These are phyloP conservation scores for Rhizophagus sp. DNA, from an alignment of 192 early-diverging fungal species.

Conservation along the genomic window DNA sequence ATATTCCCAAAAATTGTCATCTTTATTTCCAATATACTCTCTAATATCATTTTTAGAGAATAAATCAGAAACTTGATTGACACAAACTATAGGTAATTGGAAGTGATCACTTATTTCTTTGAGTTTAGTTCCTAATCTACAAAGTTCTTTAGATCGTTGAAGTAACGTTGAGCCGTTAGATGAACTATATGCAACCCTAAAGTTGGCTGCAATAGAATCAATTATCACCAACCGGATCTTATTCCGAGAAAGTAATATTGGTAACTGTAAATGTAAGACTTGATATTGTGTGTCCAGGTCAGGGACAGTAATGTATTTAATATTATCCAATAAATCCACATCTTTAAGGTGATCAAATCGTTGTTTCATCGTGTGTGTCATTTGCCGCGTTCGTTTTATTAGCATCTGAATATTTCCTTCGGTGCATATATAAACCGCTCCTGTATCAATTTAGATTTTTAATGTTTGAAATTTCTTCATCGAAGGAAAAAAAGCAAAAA, in stretches of 20 bases:
- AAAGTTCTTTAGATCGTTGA: conserved; percentile 52
- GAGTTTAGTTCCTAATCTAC: conserved; percentile 61
- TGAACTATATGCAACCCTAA: conserved; percentile 51
- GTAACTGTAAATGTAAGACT: conserved; percentile 73
- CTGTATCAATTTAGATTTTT: conserved; percentile 14
- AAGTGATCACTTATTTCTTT: conserved; percentile 64
- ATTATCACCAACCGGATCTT: conserved; percentile 74
- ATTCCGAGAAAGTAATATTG: conserved; percentile 53
- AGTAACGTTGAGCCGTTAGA: conserved; percentile 20
- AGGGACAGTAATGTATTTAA: conserved; percentile 69
- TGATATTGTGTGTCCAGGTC: conserved; percentile 74
- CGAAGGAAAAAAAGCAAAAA: background rate
- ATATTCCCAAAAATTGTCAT: conserved; percentile 17
- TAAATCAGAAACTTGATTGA: conserved; percentile 79
- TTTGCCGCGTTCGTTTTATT: conserved; percentile 53
- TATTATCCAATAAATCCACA: conserved; percentile 38
- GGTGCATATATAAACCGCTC: conserved; percentile 69
- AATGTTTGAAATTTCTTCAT: background rate
- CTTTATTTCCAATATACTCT: background rate
- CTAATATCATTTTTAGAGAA: conserved; percentile 19
- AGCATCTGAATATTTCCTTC: conserved; percentile 68
- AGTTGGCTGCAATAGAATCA: conserved; percentile 83
- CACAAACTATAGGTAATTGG: conserved; percentile 68
- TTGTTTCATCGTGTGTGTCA: conserved; percentile 38
- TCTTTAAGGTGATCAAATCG: conserved; percentile 32